phyloP scores from a whole-genome alignment of 179 eudicot species.

The Nepenthes alata region DNA sequence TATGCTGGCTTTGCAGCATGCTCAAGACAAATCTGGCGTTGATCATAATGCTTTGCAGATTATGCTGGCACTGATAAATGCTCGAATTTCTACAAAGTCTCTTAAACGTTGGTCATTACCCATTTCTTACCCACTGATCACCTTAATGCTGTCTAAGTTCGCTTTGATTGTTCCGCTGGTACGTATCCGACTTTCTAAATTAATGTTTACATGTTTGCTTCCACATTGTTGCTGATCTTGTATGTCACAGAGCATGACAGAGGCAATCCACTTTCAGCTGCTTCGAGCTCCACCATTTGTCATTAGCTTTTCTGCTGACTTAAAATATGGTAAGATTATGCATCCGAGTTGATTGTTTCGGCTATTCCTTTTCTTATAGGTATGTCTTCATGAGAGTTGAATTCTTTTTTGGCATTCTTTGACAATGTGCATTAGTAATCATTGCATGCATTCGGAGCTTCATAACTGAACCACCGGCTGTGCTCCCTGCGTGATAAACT shows the following conservation, averaged over 20 bases:
- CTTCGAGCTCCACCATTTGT: constrained; percentile 74
- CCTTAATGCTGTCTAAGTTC: constrained; percentile 77
- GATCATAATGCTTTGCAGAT: constrained; percentile 29
- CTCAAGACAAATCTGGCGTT: neutral
- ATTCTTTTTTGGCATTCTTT: no score
- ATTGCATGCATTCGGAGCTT: no score
- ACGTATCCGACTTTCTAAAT: constrained; percentile 13
- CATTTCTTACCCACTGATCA: constrained; percentile 37
- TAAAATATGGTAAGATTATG: constrained; percentile 57
- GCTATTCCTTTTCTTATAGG: no score
- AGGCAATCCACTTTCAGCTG: constrained; percentile 76
- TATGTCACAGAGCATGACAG: constrained; percentile 48
- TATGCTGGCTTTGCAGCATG: neutral
- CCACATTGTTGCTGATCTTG: neutral
- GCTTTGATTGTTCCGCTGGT: constrained; percentile 87
- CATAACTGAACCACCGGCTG: no score
- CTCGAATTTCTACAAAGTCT: constrained; percentile 72
- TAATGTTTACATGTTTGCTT: constrained; percentile 1
- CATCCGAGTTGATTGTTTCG: neutral
- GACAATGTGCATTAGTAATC: no score
- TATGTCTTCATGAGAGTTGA: no score
- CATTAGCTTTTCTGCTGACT: constrained; percentile 58
- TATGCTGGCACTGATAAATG: constrained; percentile 65
- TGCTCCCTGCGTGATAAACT: no score
- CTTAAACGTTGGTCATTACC: constrained; percentile 60